Evolutionary conservation across 805 yeast species (phyloP), one percentile per base, ranked within the genome.

Genomic region (Metschnikowia cubensis): DNA sequence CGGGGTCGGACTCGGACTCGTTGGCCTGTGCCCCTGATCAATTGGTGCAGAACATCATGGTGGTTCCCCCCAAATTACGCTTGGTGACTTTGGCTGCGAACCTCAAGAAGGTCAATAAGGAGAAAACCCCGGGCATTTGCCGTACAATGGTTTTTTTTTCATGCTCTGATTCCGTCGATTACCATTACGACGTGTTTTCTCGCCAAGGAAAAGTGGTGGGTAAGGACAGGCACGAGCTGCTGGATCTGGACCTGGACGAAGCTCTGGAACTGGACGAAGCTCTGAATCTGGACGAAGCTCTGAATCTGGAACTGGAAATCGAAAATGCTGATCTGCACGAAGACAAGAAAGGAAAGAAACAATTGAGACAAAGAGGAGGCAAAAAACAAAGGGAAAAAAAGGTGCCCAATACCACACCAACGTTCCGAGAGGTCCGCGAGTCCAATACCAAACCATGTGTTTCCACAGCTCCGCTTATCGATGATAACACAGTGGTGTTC

Each of bases 101-200:
- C 4, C 71, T 94, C 52, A 81, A 79, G 61, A 70, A 75, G 15
- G 68, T 84, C 4, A 49, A 54, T 5, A 37, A 35, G 10, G 17
- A 36, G 1, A 69, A 79, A 0, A 66, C 66, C 10, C 52, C 55
- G 4, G 57, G 57, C 7, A 67, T 74, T 0, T 64, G 80, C 1
- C 79, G 87, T 54, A 82, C 89, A 1, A 84, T 94, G 64, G 89
- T 94, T 0, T 94, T 94, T 66, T 79, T 91, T 56, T 87, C 97
- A 13, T 92, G 99, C 70, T 83, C 98, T 0, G 98, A 92, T 64
- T 87, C 96, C n/a, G 98, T 95, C 20, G 91, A 94, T 58, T 94
- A 87, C 72, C 97, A 94, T 68, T 89, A 83, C 66, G 79, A 81
- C 42, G 85, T 83, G 0, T 82, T 95, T 57, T 77, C 87, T 1